Percentiles rank a stretch among this genome's conserved stretches.
Conservation (phyloP, 306 rosid genomes). For the Prunus fruticosa region DNA sequence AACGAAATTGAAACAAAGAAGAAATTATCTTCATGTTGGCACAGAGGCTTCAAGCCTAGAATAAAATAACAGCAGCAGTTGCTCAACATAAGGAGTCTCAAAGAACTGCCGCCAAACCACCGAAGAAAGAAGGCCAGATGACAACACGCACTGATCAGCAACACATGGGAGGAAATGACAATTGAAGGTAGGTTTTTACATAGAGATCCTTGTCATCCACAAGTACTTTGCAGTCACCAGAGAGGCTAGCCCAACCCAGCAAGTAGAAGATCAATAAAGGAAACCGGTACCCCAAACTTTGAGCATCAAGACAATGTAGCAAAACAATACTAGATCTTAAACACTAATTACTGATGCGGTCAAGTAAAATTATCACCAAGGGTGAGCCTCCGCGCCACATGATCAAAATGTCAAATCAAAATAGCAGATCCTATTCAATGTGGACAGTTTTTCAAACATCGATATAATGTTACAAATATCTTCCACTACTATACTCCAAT, state of each 20-base stretch:
- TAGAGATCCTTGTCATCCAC: not conserved
- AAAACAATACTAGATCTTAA: not conserved
- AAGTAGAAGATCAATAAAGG: not conserved
- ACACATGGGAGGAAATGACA: not conserved
- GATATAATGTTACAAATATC: not conserved
- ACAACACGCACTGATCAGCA: not conserved
- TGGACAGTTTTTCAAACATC: not conserved
- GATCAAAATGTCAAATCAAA: not conserved
- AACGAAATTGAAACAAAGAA: not conserved
- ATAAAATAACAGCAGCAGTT: not conserved
- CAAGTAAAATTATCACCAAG: not conserved
- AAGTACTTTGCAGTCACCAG: not conserved
- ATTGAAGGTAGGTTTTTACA: not conserved
- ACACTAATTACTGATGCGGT: not conserved
- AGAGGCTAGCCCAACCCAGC: not conserved
- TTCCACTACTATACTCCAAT: no score
- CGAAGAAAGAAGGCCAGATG: not conserved
- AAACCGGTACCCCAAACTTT: not conserved
- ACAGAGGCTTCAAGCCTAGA: not conserved
- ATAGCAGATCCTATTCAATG: not conserved
- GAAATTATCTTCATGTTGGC: not conserved
- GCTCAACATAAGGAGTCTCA: not conserved
- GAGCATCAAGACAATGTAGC: not conserved
- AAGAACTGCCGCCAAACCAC: not conserved
- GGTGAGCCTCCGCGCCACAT: not conserved